Evolutionary conservation across 2,329 filamentous ascomycete genomes (phyloP), one percentile per base, ranked within the genome.

Genomic region (Aureobasidium sp.): DNA sequence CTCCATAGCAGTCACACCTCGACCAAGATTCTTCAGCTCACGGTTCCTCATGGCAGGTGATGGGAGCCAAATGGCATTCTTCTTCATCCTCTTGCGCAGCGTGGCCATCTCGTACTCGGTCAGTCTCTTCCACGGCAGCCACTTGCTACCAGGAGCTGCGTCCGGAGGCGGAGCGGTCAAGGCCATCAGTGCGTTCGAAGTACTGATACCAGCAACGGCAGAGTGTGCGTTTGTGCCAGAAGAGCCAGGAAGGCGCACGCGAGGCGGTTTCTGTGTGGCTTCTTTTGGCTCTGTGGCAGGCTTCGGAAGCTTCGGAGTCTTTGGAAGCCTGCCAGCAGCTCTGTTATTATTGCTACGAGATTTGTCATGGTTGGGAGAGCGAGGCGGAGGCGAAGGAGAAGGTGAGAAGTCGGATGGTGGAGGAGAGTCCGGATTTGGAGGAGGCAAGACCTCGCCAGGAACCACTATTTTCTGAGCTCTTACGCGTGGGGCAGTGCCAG

Each of bases 11-110:
- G 69, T 70, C 36, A 72, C 68, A 31, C 78, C 79, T 57, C 90
- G 85, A 1, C 86, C 86, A 20, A 90, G 81, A 22, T 80, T 79
- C 71, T 88, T 88, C 0, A 94, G 82, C 73, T 93, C 89, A 34
- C 89, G 81, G 17, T 88, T 84, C 66, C 93, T 89, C 90, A 94
- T 94, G 0, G 90, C 92, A 68, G 90, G 88, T 65, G 88, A 92
- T 0, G 90, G 90, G 2, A 84, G 86, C 90, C 90, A 94, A 5
- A 89, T 87, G 0, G 89, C 88, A 70, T 94, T 94, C 80, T 94
- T 94, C 82, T 94, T 94, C 90, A 94, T 94, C 20, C 88, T 82
- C 75, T 94, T 94, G 64, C 90, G 81, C 8, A 94, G 79, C 65
- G 85, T 84, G 5, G 84, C 85, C 84, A 87, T 85, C 68, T 87